These are phyloP conservation scores for Allium sativum DNA, from an alignment of 106 monocot genomes.

Conservation along the genomic window DNA sequence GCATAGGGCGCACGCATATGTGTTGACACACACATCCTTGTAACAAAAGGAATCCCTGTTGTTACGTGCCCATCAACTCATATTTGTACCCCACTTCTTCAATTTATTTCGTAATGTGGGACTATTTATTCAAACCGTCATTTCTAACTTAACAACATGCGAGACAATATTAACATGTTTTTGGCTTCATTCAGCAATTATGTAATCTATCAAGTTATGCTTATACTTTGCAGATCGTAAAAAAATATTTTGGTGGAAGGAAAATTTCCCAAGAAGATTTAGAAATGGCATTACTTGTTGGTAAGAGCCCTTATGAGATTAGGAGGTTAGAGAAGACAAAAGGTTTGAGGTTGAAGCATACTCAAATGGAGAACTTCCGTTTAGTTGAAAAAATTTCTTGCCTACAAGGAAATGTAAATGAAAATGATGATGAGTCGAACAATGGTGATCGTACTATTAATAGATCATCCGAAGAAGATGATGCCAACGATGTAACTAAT, in stretches of 20 bases:
- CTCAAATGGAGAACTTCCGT: conserved; percentile 3
- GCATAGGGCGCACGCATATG: too few species aligned
- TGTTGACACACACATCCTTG: too few species aligned
- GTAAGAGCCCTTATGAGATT: conserved; percentile 84
- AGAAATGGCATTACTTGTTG: conserved; percentile 76
- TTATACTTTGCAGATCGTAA: conserved; percentile 43
- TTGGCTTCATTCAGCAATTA: neutral
- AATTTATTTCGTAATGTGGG: too few species aligned
- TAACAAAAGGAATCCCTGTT: too few species aligned
- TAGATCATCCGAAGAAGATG: conserved; percentile 13
- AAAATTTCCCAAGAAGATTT: conserved; percentile 61
- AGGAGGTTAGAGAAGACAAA: conserved; percentile 72
- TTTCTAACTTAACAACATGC: too few species aligned
- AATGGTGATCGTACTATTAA: neutral
- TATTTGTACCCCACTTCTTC: too few species aligned
- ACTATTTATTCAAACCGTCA: too few species aligned
- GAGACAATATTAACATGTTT: too few species aligned
- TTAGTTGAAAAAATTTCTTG: conserved; percentile 7
- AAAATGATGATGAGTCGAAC: conserved; percentile 6
- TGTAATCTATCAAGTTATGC: neutral
- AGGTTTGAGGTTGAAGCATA: conserved; percentile 31
- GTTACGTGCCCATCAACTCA: too few species aligned
- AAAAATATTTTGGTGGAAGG: conserved; percentile 76
- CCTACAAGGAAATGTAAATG: conserved; percentile 10
- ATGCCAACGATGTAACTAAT: neutral